Base-by-base conservation (phyloP, 2,329 filamentous ascomycete species). In the Chaetomium sp. region DNA sequence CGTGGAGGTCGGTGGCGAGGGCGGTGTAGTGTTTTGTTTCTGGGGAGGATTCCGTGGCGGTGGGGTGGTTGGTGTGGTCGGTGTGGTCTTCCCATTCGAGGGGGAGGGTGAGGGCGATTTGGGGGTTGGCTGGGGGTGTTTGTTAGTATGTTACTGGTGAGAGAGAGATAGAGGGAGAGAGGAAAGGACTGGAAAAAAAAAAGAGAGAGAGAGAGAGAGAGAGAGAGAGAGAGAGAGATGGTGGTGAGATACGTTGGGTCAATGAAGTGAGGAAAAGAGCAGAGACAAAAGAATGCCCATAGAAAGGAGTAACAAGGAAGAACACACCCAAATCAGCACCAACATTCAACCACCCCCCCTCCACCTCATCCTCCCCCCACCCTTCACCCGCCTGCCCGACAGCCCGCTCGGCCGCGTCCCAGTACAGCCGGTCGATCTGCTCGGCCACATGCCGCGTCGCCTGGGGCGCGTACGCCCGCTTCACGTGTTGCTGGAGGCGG, bases 361-460 rank as follows among this genome's bases (percentile, higher is more conserved):
- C 35, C 10, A 8, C 50, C 19, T 27, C 42, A 6, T 46, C 52
- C 1, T 32, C 72, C 35, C 60, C 64, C 1, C 8, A 36, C 54
- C 61, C 52, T 1, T 44, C 51, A 6, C 14, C 44, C 3, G 52
- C 72, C 12, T 72, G 71, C 1, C 55, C 62, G 2, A 61, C 58
- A 1, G 65, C 65, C 4, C 63, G 61, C 0, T 61, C 73, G 5
- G 72, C 76, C 1, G 72, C 71, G 43, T 74, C 71, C 68, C 78
- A 78, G 68, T 89, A 89, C 45, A 87, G 71, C 48, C 71, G 70
- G 69, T 88, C 84, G 43, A 90, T 82, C 71, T 90, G 86, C 72
- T 88, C 85, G 1, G 86, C 85, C 14, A 89, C 79, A 64, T 88
- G 84, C 38, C 86, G 79, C 51, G 79, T 82, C n/a, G 86, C 84